A percentile compares a stretch with the other conserved stretches of the same genome.
phyloP scores from a whole-genome alignment of 352 stramenopile genomes.

The Pythium utonaiense region DNA sequence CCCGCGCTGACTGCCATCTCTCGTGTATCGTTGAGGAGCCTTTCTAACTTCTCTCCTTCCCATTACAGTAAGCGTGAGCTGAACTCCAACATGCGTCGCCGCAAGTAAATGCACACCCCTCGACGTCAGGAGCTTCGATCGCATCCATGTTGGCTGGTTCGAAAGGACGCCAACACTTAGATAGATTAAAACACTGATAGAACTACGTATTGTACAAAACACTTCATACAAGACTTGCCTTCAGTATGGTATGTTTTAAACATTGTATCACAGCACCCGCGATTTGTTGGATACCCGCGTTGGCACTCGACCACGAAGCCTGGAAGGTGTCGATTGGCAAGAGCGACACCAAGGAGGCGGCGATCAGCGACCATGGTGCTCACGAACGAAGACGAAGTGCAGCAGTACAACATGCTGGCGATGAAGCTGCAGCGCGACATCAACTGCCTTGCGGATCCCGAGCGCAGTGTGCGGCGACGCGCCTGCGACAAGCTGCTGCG shows the following conservation, averaged over 20 bases:
- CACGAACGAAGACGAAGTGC: conserved; percentile 42
- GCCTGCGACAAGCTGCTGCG: conserved; percentile 71
- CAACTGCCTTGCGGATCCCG: conserved; percentile 72
- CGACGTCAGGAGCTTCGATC: neutral
- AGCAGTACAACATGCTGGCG: conserved; percentile 48
- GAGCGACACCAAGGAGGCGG: neutral
- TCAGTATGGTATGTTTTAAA: neutral
- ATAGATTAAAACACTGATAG: conserved; percentile 25
- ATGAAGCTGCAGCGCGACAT: conserved; percentile 85
- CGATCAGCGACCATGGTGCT: conserved; percentile 31
- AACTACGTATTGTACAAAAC: conserved; percentile 7
- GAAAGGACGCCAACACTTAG: conserved; percentile 10
- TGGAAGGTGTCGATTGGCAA: conserved; percentile 1
- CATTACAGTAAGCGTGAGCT: conserved; percentile 59
- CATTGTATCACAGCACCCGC: neutral
- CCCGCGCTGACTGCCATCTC: neutral
- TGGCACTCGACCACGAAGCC: neutral
- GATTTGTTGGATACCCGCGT: neutral
- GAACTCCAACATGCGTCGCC: conserved; percentile 58
- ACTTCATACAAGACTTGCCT: neutral
- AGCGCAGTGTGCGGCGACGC: conserved; percentile 65
- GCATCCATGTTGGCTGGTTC: neutral
- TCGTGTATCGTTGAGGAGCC: neutral
- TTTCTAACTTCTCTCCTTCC: neutral
- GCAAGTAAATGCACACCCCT: conserved; percentile 37